Evolutionary conservation across 768 basidiomycete species (phyloP).

Genomic region (Leccinum boreale): DNA sequence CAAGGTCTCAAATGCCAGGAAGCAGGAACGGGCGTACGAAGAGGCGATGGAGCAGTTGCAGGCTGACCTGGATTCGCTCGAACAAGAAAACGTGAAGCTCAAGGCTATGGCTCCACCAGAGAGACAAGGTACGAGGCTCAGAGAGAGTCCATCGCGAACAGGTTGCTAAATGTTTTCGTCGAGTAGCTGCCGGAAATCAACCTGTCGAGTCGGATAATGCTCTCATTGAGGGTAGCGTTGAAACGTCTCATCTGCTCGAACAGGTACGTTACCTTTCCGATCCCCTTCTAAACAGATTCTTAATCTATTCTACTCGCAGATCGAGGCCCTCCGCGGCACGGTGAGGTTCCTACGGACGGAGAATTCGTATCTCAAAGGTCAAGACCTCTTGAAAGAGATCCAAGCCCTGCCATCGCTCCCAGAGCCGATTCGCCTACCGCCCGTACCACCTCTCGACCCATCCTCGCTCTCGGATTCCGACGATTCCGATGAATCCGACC

Average conservation of each 20-base stretch:
- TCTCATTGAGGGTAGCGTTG: slow-evolving; percentile 75
- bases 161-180: not conserved
- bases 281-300: not conserved
- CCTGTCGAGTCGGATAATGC: slow-evolving; percentile 57
- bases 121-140: slow-evolving; percentile 54
- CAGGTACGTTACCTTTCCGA: slow-evolving; percentile 49
- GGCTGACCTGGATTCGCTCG: slow-evolving; percentile 79
- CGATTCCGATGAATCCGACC: slow-evolving; percentile 59
- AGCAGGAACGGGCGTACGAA: slow-evolving; percentile 87
- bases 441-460: slow-evolving; percentile 66
- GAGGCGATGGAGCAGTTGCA: slow-evolving; percentile 94
- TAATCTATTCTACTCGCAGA: slow-evolving; percentile 40
- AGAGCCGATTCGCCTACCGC: slow-evolving; percentile 42
- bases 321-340: slow-evolving; percentile 87
- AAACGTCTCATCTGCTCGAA: slow-evolving; percentile 84
- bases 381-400: slow-evolving; percentile 84
- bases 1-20: slow-evolving; percentile 75
- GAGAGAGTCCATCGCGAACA: not conserved
- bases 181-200: slow-evolving; percentile 45
- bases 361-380: slow-evolving; percentile 91
- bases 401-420: slow-evolving; percentile 68
- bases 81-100: slow-evolving; percentile 85
- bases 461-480: slow-evolving; percentile 66
- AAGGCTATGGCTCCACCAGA: slow-evolving; percentile 67
- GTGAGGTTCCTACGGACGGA: slow-evolving; percentile 91